These are phyloP conservation scores for Amanita rimosa DNA, from an alignment of 768 basidiomycete genomes.

Conservation along the genomic window DNA sequence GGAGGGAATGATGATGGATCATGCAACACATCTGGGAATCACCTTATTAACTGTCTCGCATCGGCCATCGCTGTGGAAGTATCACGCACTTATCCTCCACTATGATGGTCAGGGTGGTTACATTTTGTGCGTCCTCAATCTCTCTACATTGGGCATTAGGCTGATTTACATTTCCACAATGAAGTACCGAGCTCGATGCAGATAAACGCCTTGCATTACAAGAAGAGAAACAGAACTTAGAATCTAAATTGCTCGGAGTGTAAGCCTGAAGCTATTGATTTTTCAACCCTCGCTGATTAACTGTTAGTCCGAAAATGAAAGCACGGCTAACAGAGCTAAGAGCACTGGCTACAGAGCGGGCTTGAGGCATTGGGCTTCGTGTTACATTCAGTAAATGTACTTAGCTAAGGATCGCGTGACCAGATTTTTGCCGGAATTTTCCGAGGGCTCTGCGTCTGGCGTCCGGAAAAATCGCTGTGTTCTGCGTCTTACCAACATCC, in stretches of 20 bases:
- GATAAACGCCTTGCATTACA: conserved; percentile 84
- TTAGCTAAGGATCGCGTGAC: not conserved
- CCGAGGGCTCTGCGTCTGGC: not conserved
- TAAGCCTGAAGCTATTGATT: conserved; percentile 28
- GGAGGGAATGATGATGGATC: conserved; percentile 92
- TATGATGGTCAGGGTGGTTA: conserved; percentile 95
- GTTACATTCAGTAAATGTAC: too few species aligned
- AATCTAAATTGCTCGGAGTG: conserved; percentile 80
- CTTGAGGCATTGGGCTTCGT: not conserved
- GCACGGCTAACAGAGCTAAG: conserved; percentile 61
- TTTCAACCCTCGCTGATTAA: not conserved
- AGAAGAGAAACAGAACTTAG: conserved; percentile 87
- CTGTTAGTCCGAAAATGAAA: conserved; percentile 67
- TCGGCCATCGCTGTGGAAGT: conserved; percentile 88
- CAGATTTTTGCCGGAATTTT: not conserved
- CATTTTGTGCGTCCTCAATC: conserved; percentile 59
- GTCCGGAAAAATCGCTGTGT: not conserved
- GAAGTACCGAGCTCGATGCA: conserved; percentile 79
- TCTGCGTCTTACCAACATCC: not conserved
- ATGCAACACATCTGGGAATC: conserved; percentile 78
- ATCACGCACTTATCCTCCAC: conserved; percentile 80
- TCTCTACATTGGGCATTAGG: not conserved
- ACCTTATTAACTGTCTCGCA: conserved; percentile 94
- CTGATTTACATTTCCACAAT: conserved; percentile 3
- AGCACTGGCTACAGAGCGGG: conserved; percentile 14